Conservation (phyloP, 192 early-diverging fungal genomes). For the Coemansia furcata region DNA sequence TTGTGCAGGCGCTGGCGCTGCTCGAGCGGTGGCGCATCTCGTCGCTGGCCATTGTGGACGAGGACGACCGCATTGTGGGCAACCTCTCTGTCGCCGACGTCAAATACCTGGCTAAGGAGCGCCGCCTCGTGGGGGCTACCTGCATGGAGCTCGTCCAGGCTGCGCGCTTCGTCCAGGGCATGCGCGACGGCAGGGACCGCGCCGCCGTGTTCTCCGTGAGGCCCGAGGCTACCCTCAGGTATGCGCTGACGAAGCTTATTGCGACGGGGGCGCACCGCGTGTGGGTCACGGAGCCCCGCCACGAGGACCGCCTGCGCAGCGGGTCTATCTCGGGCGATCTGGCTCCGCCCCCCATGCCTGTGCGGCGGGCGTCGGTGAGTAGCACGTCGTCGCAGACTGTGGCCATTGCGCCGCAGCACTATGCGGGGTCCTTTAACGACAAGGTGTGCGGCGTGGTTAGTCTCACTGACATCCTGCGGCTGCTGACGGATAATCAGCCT, state of each 20-base stretch:
- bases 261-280: conserved; percentile 81
- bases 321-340: background rate
- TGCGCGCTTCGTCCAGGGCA: conserved; percentile 60
- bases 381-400: conserved; percentile 42
- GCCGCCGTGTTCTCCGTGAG: conserved; percentile 75
- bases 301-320: background rate
- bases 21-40: conserved; percentile 52
- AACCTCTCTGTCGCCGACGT: conserved; percentile 43
- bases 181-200: conserved; percentile 63
- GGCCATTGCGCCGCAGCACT: conserved; percentile 19
- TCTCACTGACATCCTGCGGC: conserved; percentile 73
- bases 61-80: conserved; percentile 15
- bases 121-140: conserved; percentile 54
- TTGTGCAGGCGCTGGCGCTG: conserved; percentile 65
- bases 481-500: conserved; percentile 49
- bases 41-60: conserved; percentile 49
- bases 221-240: conserved; percentile 66
- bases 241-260: conserved; percentile 71
- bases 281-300: conserved; percentile 59
- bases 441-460: conserved; percentile 65
- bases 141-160: conserved; percentile 64
- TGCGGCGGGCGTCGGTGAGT: conserved; percentile 35
- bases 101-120: conserved; percentile 47
- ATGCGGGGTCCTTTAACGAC: conserved; percentile 38
- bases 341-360: background rate